Evolutionary conservation across 495 filamentous ascomycete genomes (phyloP), one percentile per base, ranked within the genome.

Genomic region (Evernia prunastri): DNA sequence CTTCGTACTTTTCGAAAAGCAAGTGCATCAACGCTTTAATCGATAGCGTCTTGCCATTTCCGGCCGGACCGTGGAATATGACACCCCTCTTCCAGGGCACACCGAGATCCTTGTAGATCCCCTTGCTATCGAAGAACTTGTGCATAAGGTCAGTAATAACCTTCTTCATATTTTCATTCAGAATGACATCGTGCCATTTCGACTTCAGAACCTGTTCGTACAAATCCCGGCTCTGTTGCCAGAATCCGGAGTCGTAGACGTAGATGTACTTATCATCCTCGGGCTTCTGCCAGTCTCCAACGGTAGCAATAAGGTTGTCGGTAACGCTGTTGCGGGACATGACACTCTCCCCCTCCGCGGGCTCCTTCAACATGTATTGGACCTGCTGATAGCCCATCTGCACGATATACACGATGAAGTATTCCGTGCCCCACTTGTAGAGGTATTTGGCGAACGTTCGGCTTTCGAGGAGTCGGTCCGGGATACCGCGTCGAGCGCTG

Each of bases 11-110:
- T 6, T 79, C 75, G 37, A 57, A 65, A 18, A 88, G 71, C 43
- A 76, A 80, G 64, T 83, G 77, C 83, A 88, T 88, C 56, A 85
- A 74, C 11, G 86, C 86, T 74, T 88, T 88, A 75, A 87, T 85
- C 29, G 79, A 81, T 65, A 88, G 83, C n/a, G 86, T 88, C 73
- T 89, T 89, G 10, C 86, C 86, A 66, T 87, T 87, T 23, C 81
- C 78, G 2, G 81, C 76, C 1, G 75, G 71, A 35, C 80, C 80
- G 65, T 82, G 76, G 39, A 82, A 72, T 54, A 83, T 82, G 60
- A 83, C 71, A 20, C 75, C 75, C 25, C 75, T 64, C 60, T 80
- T 80, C 78, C 78, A 79, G 2, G 78, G 75, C 15, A 79, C 76
- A 8, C 74, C 78, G 37, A 76, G 70, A 42, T 77, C 73, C 20